Conservation (phyloP, 2,329 filamentous ascomycete genomes). For the Pseudogymnoascus sp. region DNA sequence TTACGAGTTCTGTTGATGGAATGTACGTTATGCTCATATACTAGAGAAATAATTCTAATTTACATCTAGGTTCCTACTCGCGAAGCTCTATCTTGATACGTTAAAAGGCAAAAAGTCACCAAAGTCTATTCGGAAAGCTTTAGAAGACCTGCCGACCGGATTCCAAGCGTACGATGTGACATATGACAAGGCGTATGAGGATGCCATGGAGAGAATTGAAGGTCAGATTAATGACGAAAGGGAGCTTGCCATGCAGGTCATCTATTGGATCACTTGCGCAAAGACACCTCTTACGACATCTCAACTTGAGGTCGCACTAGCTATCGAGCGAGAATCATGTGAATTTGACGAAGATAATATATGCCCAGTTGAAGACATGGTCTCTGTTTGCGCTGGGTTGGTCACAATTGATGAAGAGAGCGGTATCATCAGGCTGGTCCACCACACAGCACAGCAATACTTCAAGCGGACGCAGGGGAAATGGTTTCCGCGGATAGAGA, state of each 20-base stretch:
- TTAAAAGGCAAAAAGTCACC: conserved; percentile 22
- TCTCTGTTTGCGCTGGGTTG: conserved; percentile 18
- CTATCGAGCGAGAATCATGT: conserved; percentile 18
- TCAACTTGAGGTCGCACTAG: conserved; percentile 31
- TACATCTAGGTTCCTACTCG: conserved; percentile 17
- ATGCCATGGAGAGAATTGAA: conserved; percentile 29
- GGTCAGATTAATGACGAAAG: conserved; percentile 21
- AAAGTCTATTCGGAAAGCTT: conserved; percentile 23
- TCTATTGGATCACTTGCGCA: conserved; percentile 19
- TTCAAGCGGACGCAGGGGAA: conserved; percentile 25
- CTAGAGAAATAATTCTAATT: neutral
- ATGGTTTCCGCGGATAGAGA: conserved; percentile 12
- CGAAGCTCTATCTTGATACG: conserved; percentile 27
- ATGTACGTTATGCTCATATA: conserved; percentile 25
- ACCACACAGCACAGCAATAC: conserved; percentile 34
- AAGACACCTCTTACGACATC: conserved; percentile 20
- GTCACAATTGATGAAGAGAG: conserved; percentile 18
- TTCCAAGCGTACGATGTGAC: conserved; percentile 15
- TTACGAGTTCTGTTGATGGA: conserved; percentile 23
- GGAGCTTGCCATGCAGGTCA: conserved; percentile 25
- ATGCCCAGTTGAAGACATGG: conserved; percentile 11
- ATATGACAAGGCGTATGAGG: conserved; percentile 14
- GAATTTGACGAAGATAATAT: conserved; percentile 20
- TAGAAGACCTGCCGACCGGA: conserved; percentile 26
- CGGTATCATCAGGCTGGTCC: conserved; percentile 17